Percentiles rank a stretch among this genome's conserved stretches.
phyloP scores from a whole-genome alignment of 768 basidiomycete species.

The Pleurotus salmoneostramineus region DNA sequence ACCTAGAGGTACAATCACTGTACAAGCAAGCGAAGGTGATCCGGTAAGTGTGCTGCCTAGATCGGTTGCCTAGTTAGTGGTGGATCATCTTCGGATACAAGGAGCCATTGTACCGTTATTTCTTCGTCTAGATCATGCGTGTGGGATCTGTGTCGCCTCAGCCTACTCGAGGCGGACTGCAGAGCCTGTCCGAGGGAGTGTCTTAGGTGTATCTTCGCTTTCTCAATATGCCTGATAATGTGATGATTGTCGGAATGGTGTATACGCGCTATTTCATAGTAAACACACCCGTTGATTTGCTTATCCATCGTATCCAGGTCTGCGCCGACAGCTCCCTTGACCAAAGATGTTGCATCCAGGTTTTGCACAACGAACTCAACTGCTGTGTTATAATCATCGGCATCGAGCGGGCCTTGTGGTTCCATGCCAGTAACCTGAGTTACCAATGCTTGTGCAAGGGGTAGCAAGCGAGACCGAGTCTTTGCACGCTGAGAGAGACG shows the following conservation, averaged over 20 bases:
- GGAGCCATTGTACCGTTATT: slow-evolving; percentile 45
- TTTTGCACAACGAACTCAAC: slow-evolving; percentile 58
- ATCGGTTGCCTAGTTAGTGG: not conserved
- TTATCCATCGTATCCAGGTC: slow-evolving; percentile 54
- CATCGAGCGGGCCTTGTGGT: slow-evolving; percentile 37
- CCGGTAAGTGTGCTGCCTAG: slow-evolving; percentile 58
- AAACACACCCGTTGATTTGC: slow-evolving; percentile 54
- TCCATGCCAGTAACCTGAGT: slow-evolving; percentile 49
- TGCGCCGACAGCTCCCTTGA: slow-evolving; percentile 52
- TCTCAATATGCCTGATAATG: slow-evolving; percentile 48
- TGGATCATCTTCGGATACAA: not conserved
- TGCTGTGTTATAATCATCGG: slow-evolving; percentile 36
- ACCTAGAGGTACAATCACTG: slow-evolving; percentile 13
- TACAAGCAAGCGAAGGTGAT: slow-evolving; percentile 74
- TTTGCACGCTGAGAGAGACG: slow-evolving; percentile 41
- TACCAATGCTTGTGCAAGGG: slow-evolving; percentile 51
- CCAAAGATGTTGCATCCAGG: slow-evolving; percentile 50
- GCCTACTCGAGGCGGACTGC: slow-evolving; percentile 41
- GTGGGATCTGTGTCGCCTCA: slow-evolving; percentile 47
- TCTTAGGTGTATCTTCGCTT: slow-evolving; percentile 65
- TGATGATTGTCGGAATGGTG: slow-evolving; percentile 8
- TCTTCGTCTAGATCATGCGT: slow-evolving; percentile 61
- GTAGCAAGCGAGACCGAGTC: slow-evolving; percentile 40
- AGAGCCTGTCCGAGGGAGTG: slow-evolving; percentile 62
- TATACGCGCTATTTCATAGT: slow-evolving; percentile 3